Evolutionary conservation across 139 green algal species (phyloP).

Genomic region (Chlorella sp.): DNA sequence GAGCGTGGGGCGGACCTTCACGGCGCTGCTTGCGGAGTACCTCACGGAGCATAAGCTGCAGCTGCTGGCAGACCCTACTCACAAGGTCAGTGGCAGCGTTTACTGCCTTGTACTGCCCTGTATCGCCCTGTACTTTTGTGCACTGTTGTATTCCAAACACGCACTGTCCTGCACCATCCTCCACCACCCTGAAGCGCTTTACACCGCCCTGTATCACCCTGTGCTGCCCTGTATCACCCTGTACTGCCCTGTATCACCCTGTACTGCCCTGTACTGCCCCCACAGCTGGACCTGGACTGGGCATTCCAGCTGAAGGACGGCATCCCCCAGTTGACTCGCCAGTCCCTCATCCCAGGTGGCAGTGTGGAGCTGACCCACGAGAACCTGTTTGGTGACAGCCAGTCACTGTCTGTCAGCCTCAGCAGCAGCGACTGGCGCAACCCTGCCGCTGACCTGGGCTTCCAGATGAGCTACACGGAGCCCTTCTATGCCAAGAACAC

Average conservation of each 20-base stretch:
- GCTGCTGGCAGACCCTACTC: no score
- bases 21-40: no score
- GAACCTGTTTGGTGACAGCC: slow-evolving; percentile 49
- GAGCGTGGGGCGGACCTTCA: no score
- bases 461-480: slow-evolving; percentile 40
- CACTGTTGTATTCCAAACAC: no score
- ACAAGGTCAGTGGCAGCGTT: no score
- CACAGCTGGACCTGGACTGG: slow-evolving; percentile 54
- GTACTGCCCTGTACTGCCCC: not conserved
- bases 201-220: no score
- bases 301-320: slow-evolving; percentile 45
- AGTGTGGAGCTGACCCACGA: slow-evolving; percentile 47
- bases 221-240: no score
- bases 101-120: no score
- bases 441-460: slow-evolving; percentile 24
- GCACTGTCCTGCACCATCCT: no score
- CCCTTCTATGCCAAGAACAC: slow-evolving; percentile 49
- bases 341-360: slow-evolving; percentile 49
- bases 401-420: slow-evolving; percentile 35
- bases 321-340: slow-evolving; percentile 36
- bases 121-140: no score
- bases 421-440: slow-evolving; percentile 47
- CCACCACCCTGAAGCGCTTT: no score
- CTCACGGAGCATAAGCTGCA: no score
- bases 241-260: not conserved